Base-by-base conservation (phyloP, 192 early-diverging fungal species). In the Umbelopsis sp. region DNA sequence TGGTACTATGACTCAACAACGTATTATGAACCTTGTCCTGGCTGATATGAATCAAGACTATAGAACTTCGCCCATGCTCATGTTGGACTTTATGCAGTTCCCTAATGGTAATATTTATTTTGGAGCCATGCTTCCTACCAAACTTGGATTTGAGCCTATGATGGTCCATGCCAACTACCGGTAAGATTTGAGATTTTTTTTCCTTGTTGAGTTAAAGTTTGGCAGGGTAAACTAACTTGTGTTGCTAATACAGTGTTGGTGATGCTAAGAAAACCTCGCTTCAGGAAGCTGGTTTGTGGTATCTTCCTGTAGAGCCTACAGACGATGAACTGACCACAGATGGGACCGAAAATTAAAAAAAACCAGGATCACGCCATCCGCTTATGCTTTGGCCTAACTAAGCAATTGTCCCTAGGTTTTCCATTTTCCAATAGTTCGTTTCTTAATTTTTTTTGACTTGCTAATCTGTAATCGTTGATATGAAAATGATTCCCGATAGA, bases 161-260 rank as follows among this genome's bases (percentile, higher is more conserved):
- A 71, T 78, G 36, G 77, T 74, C 5, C 77, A 78, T 65, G 72
- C 67, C 3, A 78, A 70, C 8, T 73, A 78, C 12, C 38, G 38
- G 38, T 47, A 72, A 67, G 66, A 25, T 47, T 54, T 25, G 26
- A 47, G 26, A 41, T 21, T 45, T 22, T 71, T 10, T 54, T 2
- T 3, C 1, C n/a, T 5, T 16, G 12, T 70, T 21, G 49, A 49
- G 32, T 53, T 70, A 53, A 36, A 17, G 38, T 41, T 41, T 11
- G 2, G 12, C 12, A 41, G 53, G n/a, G 10, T 21, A n/a, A 25
- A 21, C 41, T 6, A n/a, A 32, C 43, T 71, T 25, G n/a, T 66
- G 14, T 17, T 71, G n/a, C n/a, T n/a, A n/a, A n/a, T 45, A 26
- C 43, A 24, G 65, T 45, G 56, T 65, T 45, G 71, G 71, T 24